These are phyloP conservation scores for Rostrohypoxylon terebratum DNA, from an alignment of 495 filamentous ascomycete genomes.

Conservation along the genomic window DNA sequence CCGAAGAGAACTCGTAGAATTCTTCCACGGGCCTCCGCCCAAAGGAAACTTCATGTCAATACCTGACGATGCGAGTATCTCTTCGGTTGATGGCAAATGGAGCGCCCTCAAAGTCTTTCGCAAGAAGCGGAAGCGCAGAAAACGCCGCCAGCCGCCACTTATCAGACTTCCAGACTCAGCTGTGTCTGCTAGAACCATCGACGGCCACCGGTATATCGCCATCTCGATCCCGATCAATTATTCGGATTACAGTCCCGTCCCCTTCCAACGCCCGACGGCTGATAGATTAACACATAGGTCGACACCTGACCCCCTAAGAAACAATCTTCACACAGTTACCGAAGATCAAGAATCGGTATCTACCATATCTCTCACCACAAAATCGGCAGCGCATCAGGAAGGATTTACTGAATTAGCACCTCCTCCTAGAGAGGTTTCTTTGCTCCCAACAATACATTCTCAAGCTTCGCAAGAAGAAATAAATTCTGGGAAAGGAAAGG, in stretches of 20 bases:
- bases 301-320: constrained; percentile 27
- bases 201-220: constrained; percentile 61
- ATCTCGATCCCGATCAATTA: constrained; percentile 63
- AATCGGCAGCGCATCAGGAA: constrained; percentile 4
- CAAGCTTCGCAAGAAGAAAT: constrained; percentile 29
- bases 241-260: constrained; percentile 16
- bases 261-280: constrained; percentile 22
- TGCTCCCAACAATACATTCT: constrained; percentile 35
- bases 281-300: constrained; percentile 20
- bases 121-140: constrained; percentile 35
- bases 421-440: constrained; percentile 26
- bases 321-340: constrained; percentile 41
- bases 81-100: constrained; percentile 42
- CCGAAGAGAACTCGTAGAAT: constrained; percentile 53
- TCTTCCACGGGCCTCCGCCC: constrained; percentile 57
- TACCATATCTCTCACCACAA: constrained; percentile 31
- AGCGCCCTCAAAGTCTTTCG: constrained; percentile 43
- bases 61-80: constrained; percentile 45
- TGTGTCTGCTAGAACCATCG: constrained; percentile 55
- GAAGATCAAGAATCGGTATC: constrained; percentile 49
- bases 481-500: constrained; percentile 25
- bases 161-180: constrained; percentile 61
- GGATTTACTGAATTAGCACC: constrained; percentile 27
- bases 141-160: constrained; percentile 36
- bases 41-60: constrained; percentile 56